phyloP scores from a whole-genome alignment of 345 rosid species.

The Geranium brycei region DNA sequence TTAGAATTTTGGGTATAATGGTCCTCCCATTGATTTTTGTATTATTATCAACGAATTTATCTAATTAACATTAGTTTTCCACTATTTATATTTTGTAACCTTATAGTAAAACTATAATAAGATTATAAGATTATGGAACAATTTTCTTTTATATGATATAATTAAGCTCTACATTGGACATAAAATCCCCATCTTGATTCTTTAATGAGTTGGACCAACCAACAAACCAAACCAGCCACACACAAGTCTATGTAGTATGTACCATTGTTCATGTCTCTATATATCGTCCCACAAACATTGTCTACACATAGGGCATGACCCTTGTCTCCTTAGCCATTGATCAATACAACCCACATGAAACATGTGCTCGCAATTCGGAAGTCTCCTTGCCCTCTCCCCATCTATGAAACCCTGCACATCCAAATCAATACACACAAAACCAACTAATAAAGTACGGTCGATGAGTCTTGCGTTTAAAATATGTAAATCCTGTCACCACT shows the following conservation, averaged over 20 bases:
- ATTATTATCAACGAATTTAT: no score
- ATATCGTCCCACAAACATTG: not conserved
- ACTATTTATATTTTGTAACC: no score
- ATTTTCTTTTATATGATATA: no score
- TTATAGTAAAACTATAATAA: no score
- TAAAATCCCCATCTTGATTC: not conserved
- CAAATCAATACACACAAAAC: not conserved
- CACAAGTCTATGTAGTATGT: not conserved
- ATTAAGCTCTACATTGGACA: not conserved
- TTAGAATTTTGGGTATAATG: no score
- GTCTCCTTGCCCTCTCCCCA: not conserved
- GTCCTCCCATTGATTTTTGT: no score
- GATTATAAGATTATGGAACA: no score
- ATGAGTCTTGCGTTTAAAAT: no score
- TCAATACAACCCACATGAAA: conserved; percentile 1
- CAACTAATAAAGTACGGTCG: not conserved
- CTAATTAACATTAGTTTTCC: no score
- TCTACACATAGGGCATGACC: conserved; percentile 6
- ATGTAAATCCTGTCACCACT: no score
- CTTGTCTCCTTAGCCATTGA: conserved; percentile 2
- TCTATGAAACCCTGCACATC: not conserved
- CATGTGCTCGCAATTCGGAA: not conserved
- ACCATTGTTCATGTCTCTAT: not conserved
- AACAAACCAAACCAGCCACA: not conserved
- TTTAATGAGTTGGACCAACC: not conserved